These are phyloP conservation scores for Cryptomeria japonica DNA, from an alignment of 75 land plant species.

Conservation along the genomic window DNA sequence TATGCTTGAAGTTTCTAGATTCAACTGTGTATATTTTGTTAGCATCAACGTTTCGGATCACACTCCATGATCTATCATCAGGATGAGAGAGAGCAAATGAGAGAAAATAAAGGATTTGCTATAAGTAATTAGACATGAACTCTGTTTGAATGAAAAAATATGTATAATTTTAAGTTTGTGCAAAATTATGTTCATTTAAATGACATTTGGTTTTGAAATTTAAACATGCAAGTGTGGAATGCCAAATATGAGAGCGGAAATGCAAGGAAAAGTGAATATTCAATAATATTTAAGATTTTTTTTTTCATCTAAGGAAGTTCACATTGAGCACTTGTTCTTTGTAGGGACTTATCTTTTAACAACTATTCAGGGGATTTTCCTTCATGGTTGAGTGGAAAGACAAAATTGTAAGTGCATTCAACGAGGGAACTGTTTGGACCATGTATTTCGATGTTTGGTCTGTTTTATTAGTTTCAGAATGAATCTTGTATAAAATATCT, in stretches of 20 bases:
- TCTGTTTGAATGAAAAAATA: neutral
- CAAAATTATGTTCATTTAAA: neutral
- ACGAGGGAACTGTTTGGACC: neutral
- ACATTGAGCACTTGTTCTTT: neutral
- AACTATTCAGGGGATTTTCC: conserved; percentile 4
- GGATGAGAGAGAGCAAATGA: too few relatives aligned
- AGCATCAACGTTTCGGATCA: too few relatives aligned
- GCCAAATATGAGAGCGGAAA: neutral
- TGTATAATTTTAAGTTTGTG: neutral
- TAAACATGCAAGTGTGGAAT: neutral
- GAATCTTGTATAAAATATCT: neutral
- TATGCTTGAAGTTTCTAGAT: too few relatives aligned
- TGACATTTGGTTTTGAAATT: neutral
- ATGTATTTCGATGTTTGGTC: neutral
- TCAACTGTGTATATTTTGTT: too few relatives aligned
- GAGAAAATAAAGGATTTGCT: neutral
- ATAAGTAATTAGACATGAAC: neutral
- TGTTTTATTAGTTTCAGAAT: neutral
- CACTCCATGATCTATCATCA: too few relatives aligned
- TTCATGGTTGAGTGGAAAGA: neutral
- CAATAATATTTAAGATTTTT: neutral
- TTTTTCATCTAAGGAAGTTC: neutral
- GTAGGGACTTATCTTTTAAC: neutral
- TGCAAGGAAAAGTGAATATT: neutral
- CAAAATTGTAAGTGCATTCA: neutral